Conservation (phyloP, 441 rosid genomes). For the Erodium texanum region DNA sequence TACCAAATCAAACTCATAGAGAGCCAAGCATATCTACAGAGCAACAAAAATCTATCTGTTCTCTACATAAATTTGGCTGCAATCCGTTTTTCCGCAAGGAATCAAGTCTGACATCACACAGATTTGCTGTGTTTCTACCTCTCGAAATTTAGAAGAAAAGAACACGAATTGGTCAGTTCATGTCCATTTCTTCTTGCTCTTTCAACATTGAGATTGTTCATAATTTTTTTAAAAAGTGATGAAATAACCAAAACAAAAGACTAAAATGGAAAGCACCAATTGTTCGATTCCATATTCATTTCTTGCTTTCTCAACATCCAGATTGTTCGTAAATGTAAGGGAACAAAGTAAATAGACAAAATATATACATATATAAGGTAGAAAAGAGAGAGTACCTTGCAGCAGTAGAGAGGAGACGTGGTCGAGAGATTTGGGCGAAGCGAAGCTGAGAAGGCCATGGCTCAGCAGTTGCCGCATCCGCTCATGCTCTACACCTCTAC, state of each 20-base stretch:
- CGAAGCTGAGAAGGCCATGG: constrained; percentile 51
- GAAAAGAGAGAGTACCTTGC: constrained; percentile 23
- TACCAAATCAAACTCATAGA: not conserved
- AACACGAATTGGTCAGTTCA: not conserved
- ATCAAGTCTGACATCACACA: too few relatives aligned
- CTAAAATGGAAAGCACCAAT: not conserved
- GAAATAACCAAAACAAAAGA: not conserved
- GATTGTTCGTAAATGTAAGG: not conserved
- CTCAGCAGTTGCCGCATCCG: constrained; percentile 14
- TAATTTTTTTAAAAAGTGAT: not conserved
- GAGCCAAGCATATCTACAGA: not conserved
- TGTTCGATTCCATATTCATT: not conserved
- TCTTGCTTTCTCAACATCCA: not conserved
- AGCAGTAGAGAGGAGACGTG: constrained; percentile 22
- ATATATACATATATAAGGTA: not conserved
- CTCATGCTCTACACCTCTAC: not conserved
- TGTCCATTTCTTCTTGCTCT: not conserved
- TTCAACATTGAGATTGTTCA: not conserved
- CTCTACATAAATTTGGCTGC: not conserved
- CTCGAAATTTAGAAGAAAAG: not conserved
- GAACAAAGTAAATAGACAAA: not conserved
- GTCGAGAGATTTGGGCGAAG: constrained; percentile 32
- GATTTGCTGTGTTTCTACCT: not conserved
- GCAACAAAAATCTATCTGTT: not conserved
- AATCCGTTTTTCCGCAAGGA: not conserved